Percentiles rank a stretch among this genome's conserved stretches.
These are phyloP conservation scores for Dipteronia sinensis DNA, from an alignment of 345 rosid species.

Conservation along the genomic window DNA sequence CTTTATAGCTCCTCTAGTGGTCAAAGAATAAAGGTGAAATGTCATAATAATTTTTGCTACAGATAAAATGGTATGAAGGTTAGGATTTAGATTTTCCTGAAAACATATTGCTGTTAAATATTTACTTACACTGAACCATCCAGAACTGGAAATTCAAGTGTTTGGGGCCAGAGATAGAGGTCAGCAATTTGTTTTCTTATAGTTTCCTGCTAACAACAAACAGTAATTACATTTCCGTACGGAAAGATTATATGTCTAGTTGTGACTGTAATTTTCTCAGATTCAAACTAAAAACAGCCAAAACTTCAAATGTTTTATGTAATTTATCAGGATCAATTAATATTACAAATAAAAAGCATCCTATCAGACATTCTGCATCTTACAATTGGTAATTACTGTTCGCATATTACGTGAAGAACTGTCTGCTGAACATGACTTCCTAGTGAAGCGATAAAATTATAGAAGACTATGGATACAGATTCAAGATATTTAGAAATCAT, in stretches of 20 bases:
- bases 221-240: background rate
- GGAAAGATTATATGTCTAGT: background rate
- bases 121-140: slow-evolving; percentile 48
- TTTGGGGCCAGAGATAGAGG: slow-evolving; percentile 58
- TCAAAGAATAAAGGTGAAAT: background rate
- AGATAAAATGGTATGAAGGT: background rate
- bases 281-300: background rate
- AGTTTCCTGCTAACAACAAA: slow-evolving; percentile 38
- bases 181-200: slow-evolving; percentile 45
- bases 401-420: background rate
- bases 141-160: slow-evolving; percentile 47
- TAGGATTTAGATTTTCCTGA: slow-evolving; percentile 3
- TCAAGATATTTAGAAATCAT: background rate
- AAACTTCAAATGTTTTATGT: background rate
- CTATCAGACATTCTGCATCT: background rate
- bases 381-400: background rate
- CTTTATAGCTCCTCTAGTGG: slow-evolving; percentile 38
- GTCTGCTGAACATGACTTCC: background rate
- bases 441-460: background rate
- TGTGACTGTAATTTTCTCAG: too few relatives aligned
- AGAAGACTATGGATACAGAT: background rate
- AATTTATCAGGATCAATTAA: background rate
- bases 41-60: background rate
- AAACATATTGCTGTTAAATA: background rate
- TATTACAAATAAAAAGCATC: background rate